These are phyloP conservation scores for Elymus sibiricus DNA, from an alignment of 176 grass and related monocot genomes.

Conservation along the genomic window DNA sequence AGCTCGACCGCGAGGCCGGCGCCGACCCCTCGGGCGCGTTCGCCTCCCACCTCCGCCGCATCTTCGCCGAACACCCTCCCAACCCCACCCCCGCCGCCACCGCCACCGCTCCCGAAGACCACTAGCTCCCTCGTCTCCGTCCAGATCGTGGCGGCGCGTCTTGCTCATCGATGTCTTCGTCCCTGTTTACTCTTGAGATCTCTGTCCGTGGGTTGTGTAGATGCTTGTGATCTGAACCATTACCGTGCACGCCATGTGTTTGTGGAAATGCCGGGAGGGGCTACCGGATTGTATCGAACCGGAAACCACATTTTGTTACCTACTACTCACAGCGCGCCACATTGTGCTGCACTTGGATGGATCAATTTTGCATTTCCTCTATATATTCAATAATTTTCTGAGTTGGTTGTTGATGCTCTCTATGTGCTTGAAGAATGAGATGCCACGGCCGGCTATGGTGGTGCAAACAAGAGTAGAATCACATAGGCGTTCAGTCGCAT, in stretches of 20 bases:
- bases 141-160: background rate
- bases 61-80: slow-evolving; percentile 56
- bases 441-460: background rate
- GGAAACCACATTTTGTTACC: too few relatives aligned
- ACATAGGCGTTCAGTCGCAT: background rate
- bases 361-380: background rate
- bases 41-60: slow-evolving; percentile 65
- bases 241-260: slow-evolving; percentile 22
- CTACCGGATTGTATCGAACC: background rate
- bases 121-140: background rate
- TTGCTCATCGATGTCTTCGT: background rate
- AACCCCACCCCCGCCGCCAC: background rate
- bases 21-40: slow-evolving; percentile 61
- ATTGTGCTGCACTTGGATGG: background rate
- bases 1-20: slow-evolving; percentile 57
- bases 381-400: background rate
- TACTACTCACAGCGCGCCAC: too few relatives aligned
- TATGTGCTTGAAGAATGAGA: background rate
- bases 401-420: background rate
- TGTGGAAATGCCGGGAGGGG: slow-evolving; percentile 32
- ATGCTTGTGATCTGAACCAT: background rate
- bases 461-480: background rate
- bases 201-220: accelerated
- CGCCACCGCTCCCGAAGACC: background rate
- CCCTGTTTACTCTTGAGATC: background rate